phyloP scores from a whole-genome alignment of 2,329 filamentous ascomycete species.

The Ceratocystis papillata region DNA sequence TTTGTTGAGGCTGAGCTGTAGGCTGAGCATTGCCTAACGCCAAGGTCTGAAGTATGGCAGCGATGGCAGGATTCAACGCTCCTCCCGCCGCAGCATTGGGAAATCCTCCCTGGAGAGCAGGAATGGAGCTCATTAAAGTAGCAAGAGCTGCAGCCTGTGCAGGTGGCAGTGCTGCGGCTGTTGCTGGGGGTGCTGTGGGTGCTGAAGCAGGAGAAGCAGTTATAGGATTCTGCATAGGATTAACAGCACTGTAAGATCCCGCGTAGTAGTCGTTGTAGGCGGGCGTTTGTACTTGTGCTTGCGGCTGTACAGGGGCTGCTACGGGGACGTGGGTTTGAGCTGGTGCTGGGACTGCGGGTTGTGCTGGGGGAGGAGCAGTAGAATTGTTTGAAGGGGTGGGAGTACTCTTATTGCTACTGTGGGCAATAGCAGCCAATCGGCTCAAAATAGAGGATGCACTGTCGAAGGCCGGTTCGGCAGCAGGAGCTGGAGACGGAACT shows the following conservation, averaged over 20 bases:
- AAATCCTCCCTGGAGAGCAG: slow-evolving; percentile 16
- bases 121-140: slow-evolving; percentile 16
- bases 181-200: slow-evolving; percentile 20
- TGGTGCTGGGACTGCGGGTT: neutral
- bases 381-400: slow-evolving; percentile 39
- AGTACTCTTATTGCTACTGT: slow-evolving; percentile 49
- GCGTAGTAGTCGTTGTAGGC: slow-evolving; percentile 18
- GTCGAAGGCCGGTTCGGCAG: slow-evolving; percentile 33
- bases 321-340: slow-evolving; percentile 28
- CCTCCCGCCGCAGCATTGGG: slow-evolving; percentile 13
- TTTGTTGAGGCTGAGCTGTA: slow-evolving; percentile 7
- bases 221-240: slow-evolving; percentile 26
- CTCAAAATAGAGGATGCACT: slow-evolving; percentile 45
- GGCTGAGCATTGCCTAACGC: slow-evolving; percentile 14
- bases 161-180: neutral
- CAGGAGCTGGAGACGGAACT: slow-evolving; percentile 29
- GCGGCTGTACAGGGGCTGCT: slow-evolving; percentile 28
- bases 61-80: slow-evolving; percentile 17
- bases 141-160: slow-evolving; percentile 23
- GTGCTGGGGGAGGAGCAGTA: slow-evolving; percentile 28
- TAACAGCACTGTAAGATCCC: slow-evolving; percentile 23
- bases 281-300: neutral
- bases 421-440: slow-evolving; percentile 62
- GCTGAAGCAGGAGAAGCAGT: slow-evolving; percentile 28
- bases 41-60: slow-evolving; percentile 22